Evolutionary conservation across 2,329 filamentous ascomycete genomes (phyloP).

Genomic region (Didymella sp.): DNA sequence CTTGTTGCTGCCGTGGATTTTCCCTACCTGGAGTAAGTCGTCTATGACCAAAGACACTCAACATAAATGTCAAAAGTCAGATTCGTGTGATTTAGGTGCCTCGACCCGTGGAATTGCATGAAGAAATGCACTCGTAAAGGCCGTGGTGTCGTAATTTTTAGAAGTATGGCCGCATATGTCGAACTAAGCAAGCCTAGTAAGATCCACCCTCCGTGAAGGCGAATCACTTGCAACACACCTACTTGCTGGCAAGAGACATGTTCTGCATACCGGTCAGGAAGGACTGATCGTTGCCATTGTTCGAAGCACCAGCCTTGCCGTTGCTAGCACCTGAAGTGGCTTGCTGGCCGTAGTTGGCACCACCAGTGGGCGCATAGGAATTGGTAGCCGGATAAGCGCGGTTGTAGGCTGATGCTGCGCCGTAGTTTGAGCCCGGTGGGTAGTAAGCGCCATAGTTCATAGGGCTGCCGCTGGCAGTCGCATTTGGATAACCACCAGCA

Average conservation of each 20-base stretch:
- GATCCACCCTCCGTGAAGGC: neutral
- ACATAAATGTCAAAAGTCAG: neutral
- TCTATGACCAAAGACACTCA: neutral
- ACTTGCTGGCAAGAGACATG: constrained; percentile 33
- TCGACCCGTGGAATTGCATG: neutral
- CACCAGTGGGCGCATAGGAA: constrained; percentile 25
- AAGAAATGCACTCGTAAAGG: neutral
- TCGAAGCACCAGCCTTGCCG: constrained; percentile 12
- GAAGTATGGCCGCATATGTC: neutral
- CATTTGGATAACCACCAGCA: constrained; percentile 29
- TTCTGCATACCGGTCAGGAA: constrained; percentile 35
- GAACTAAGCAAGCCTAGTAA: neutral
- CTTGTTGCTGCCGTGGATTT: neutral
- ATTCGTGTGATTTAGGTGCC: neutral
- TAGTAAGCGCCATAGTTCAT: constrained; percentile 45
- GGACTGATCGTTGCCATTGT: constrained; percentile 24
- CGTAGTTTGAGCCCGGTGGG: constrained; percentile 36
- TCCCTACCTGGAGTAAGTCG: neutral
- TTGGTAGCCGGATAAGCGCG: constrained; percentile 26
- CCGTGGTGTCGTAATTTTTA: constrained; percentile 14
- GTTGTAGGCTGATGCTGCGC: constrained; percentile 33
- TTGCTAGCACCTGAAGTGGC: constrained; percentile 16
- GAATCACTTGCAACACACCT: neutral
- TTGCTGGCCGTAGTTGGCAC: constrained; percentile 27
- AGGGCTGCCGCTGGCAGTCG: constrained; percentile 36